These are phyloP conservation scores for Verbena officinalis DNA, from an alignment of 257 asterid species.

Conservation along the genomic window DNA sequence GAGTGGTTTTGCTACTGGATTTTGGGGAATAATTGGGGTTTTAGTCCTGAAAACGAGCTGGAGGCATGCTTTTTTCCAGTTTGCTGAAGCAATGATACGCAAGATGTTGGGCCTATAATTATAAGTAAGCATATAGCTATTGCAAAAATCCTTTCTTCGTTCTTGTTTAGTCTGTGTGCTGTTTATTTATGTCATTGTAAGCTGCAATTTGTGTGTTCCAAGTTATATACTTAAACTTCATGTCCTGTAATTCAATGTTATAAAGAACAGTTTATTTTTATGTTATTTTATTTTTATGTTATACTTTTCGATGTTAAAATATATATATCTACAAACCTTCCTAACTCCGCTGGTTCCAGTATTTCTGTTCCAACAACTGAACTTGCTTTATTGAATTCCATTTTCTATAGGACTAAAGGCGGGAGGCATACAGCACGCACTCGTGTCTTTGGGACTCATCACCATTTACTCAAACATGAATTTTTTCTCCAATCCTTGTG, in stretches of 20 bases:
- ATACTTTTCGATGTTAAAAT: too few relatives aligned
- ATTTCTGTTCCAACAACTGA: conserved; percentile 36
- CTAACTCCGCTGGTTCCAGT: conserved; percentile 22
- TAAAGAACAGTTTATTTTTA: too few relatives aligned
- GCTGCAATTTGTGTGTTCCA: not conserved
- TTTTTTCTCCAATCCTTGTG: conserved; percentile 39
- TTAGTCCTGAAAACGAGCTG: too few relatives aligned
- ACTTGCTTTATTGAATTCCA: conserved; percentile 31
- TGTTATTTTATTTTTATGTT: too few relatives aligned
- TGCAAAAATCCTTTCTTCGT: too few relatives aligned
- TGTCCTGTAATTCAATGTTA: too few relatives aligned
- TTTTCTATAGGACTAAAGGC: conserved; percentile 33
- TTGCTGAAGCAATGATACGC: not conserved
- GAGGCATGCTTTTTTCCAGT: conserved; percentile 14
- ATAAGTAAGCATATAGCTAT: too few relatives aligned
- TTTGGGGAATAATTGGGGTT: conserved; percentile 12
- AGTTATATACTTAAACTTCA: too few relatives aligned
- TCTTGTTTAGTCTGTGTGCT: not conserved
- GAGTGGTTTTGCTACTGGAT: conserved; percentile 18
- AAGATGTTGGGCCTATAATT: not conserved
- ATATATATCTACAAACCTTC: not conserved
- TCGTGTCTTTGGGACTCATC: conserved; percentile 27
- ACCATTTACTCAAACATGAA: conserved; percentile 42
- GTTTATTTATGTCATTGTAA: too few relatives aligned
- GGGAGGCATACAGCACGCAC: conserved; percentile 44